Base-by-base conservation (phyloP, 805 yeast genomes). In the Yamadazyma paraphyllophila region DNA sequence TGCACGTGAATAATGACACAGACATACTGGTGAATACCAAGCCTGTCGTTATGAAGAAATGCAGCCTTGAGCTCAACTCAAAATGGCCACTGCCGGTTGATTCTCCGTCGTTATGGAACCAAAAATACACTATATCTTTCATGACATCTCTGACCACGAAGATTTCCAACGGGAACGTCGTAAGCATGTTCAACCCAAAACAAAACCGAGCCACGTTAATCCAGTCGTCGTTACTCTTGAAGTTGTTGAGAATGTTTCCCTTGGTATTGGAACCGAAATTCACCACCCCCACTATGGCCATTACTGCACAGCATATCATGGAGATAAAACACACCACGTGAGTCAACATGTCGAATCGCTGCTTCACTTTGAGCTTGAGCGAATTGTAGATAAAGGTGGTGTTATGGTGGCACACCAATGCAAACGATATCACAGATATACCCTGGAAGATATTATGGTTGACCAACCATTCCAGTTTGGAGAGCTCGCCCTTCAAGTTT, bases 341-440 rank as follows among this genome's bases (percentile, higher is more conserved):
- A 1, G 96, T 90, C 20, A 91, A 77, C 34, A 67, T 73, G 36
- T 87, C 76, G 60, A 91, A 91, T 50, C 91, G 73, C 50, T 81
- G 83, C 53, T 89, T 60, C 3, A 96, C 82, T 5, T 96, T 92
- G 15, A 78, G 78, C 52, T 77, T 78, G 58, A 92, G 75, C 0
- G 97, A 88, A 59, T 88, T 88, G 68, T 83, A 91, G 36, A 91
- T 92, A 58, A 91, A 85, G 25, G 92, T 80, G 0, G 97, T 89
- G 61, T 91, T 91, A 63, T 91, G 98, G 60, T 91, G 98, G 60
- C 98, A 91, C 3, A 91, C 97, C 53, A 92, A 76, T 1, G 98
- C 98, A 69, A 91, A 91, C 1, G 97, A 89, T 27, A 91, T 88
- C 41, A 91, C 96, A n/a, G 94, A 84, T 24, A 91, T 81, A 2